phyloP scores from a whole-genome alignment of 163 green algal genomes.

The Dunaliella salina region DNA sequence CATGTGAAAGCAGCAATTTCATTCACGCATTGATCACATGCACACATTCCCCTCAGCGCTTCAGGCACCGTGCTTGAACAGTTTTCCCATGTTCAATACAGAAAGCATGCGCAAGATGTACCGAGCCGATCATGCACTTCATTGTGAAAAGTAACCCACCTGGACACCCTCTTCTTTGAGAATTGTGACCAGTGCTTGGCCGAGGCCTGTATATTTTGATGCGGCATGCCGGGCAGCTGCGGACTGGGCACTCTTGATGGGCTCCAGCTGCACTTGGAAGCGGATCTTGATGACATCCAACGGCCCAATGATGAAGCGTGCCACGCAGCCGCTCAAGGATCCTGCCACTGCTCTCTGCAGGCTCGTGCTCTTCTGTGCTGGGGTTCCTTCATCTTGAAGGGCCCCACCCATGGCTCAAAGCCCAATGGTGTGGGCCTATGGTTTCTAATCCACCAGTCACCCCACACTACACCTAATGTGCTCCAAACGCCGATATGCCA shows the following conservation, averaged over 20 bases:
- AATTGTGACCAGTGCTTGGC: conserved; percentile 81
- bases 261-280: conserved; percentile 90
- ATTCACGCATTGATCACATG: too few relatives aligned
- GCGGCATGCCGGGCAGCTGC: neutral
- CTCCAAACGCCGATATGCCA: neutral
- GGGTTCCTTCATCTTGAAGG: neutral
- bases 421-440: too few relatives aligned
- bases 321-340: conserved; percentile 74
- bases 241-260: conserved; percentile 28
- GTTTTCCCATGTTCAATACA: too few relatives aligned
- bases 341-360: conserved; percentile 35
- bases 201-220: conserved; percentile 87
- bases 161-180: conserved; percentile 83
- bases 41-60: too few relatives aligned
- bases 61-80: too few relatives aligned
- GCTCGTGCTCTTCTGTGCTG: neutral
- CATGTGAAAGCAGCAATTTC: too few relatives aligned
- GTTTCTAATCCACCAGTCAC: neutral
- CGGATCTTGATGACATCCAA: conserved; percentile 98
- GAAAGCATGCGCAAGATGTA: too few relatives aligned
- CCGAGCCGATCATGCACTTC: too few relatives aligned
- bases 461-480: neutral
- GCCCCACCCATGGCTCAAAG: neutral
- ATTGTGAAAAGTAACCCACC: conserved; percentile 35
- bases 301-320: conserved; percentile 79